phyloP scores from a whole-genome alignment of 2,329 filamentous ascomycete genomes.

The Helminthosporium solani region DNA sequence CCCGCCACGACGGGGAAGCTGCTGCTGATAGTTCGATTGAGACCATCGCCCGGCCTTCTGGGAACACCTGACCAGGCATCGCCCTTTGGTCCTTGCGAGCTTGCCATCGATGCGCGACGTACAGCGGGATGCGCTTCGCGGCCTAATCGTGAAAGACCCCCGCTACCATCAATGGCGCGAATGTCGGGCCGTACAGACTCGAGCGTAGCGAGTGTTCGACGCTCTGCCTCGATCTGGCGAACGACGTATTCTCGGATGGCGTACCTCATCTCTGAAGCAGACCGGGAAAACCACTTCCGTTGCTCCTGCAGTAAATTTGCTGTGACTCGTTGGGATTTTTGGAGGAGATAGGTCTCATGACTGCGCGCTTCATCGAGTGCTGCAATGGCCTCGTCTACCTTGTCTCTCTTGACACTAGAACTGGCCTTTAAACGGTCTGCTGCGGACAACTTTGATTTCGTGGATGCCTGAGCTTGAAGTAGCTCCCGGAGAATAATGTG shows the following conservation, averaged over 20 bases:
- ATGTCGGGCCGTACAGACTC: slow-evolving; percentile 93
- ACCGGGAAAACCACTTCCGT: slow-evolving; percentile 85
- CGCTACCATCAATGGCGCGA: slow-evolving; percentile 85
- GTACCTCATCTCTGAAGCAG: slow-evolving; percentile 76
- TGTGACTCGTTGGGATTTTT: slow-evolving; percentile 88
- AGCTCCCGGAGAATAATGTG: slow-evolving; percentile 95
- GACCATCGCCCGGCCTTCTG: slow-evolving; percentile 69
- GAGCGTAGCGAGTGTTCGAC: slow-evolving; percentile 86
- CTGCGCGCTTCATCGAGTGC: slow-evolving; percentile 83
- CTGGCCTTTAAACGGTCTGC: slow-evolving; percentile 86
- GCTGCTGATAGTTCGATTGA: slow-evolving; percentile 74
- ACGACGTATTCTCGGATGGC: slow-evolving; percentile 90
- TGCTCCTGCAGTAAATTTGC: slow-evolving; percentile 85
- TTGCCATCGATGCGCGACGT: slow-evolving; percentile 74
- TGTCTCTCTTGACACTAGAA: slow-evolving; percentile 85
- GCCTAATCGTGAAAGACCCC: slow-evolving; percentile 84
- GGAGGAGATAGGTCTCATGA: slow-evolving; percentile 76
- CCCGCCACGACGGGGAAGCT: slow-evolving; percentile 61
- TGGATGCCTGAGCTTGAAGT: slow-evolving; percentile 82
- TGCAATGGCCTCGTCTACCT: slow-evolving; percentile 95
- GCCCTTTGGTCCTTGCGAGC: slow-evolving; percentile 94
- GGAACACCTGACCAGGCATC: slow-evolving; percentile 97
- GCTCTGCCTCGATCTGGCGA: slow-evolving; percentile 92
- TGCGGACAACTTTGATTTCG: slow-evolving; percentile 77
- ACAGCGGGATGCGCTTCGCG: slow-evolving; percentile 78